These are phyloP conservation scores for Kodamaea fukazawae DNA, from an alignment of 805 yeast species.

Conservation along the genomic window DNA sequence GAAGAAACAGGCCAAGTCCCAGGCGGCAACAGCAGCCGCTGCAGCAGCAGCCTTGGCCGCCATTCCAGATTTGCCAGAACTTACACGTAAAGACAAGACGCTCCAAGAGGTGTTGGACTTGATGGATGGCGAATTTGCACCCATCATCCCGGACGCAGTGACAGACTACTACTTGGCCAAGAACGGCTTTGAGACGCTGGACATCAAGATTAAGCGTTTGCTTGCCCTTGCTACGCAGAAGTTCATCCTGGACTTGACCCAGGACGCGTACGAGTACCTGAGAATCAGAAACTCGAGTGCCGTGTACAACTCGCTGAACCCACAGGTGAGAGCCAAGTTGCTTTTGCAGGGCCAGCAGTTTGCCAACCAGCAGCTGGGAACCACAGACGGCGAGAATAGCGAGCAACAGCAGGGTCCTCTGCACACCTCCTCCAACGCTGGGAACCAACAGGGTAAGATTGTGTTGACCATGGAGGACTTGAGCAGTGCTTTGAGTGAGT, in stretches of 20 bases:
- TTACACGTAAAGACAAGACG: conserved; percentile 76
- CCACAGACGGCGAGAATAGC: conserved; percentile 17
- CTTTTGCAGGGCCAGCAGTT: conserved; percentile 63
- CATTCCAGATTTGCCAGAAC: conserved; percentile 58
- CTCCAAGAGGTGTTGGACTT: conserved; percentile 78
- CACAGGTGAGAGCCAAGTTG: conserved; percentile 81
- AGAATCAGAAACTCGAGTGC: conserved; percentile 86
- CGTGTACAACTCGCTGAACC: conserved; percentile 80
- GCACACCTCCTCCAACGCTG: conserved; percentile 41
- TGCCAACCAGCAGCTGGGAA: conserved; percentile 38
- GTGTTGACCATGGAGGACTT: conserved; percentile 91
- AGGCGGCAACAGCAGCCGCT: conserved; percentile 3
- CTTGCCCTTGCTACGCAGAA: conserved; percentile 95
- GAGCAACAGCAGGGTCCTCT: conserved; percentile 34
- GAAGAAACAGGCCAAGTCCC: conserved; percentile 6
- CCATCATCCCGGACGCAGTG: conserved; percentile 89
- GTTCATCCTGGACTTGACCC: conserved; percentile 89
- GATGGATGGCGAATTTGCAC: conserved; percentile 88
- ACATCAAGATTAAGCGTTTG: conserved; percentile 68
- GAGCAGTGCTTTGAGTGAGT: conserved; percentile 88
- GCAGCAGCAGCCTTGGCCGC: conserved; percentile 10
- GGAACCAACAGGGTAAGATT: conserved; percentile 66
- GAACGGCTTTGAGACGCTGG: conserved; percentile 81
- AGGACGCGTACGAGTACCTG: conserved; percentile 94
- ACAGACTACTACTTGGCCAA: conserved; percentile 86